Evolutionary conservation across 1,284 basidiomycete species (phyloP).

Genomic region (Lignosus rhinocerotis): DNA sequence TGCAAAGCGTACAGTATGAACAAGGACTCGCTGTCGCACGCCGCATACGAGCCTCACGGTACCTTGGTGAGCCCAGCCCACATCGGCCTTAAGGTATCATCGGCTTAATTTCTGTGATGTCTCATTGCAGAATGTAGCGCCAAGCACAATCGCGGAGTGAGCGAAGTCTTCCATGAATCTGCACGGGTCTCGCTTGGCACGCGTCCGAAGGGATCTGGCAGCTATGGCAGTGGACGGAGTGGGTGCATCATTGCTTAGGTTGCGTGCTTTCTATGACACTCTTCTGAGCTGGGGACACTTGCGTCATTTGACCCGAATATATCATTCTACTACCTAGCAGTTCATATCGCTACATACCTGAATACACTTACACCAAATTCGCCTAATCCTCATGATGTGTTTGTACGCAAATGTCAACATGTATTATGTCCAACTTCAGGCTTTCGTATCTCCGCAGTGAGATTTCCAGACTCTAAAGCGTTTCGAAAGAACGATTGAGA

Average conservation of each 20-base stretch:
- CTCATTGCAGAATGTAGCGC: constrained; percentile 83
- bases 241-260: constrained; percentile 31
- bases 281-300: constrained; percentile 4
- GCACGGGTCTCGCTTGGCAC: constrained; percentile 82
- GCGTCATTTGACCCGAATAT: constrained; percentile 11
- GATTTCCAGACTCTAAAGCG: not conserved
- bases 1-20: constrained; percentile 83
- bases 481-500: not conserved
- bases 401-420: not conserved
- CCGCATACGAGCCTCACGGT: constrained; percentile 89
- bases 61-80: constrained; percentile 66
- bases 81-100: not conserved
- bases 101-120: not conserved
- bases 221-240: constrained; percentile 33
- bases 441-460: not conserved
- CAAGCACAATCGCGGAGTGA: constrained; percentile 92
- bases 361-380: not conserved
- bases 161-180: constrained; percentile 89
- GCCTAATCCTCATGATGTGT: not conserved
- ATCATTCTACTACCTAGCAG: not conserved
- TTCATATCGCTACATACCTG: not conserved
- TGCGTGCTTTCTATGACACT: not conserved
- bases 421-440: not conserved
- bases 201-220: constrained; percentile 63
- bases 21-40: constrained; percentile 86